phyloP scores from a whole-genome alignment of 2,329 filamentous ascomycete genomes.

The Epichloe gansuensis region DNA sequence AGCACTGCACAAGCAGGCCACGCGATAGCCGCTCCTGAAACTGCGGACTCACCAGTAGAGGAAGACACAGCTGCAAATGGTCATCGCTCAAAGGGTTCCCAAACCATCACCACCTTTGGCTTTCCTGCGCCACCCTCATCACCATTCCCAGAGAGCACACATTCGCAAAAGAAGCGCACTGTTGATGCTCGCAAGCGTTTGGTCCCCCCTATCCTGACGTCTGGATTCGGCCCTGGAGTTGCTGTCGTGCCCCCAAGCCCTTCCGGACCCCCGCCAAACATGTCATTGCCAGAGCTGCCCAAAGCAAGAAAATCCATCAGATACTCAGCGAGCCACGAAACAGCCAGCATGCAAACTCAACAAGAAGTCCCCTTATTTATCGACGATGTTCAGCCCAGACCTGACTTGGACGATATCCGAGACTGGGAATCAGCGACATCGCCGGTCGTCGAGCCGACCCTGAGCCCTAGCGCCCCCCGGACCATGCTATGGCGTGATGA shows the following conservation, averaged over 20 bases:
- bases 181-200: neutral
- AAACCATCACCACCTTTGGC: conserved; percentile 19
- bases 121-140: conserved; percentile 22
- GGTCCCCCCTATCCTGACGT: neutral
- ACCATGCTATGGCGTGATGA: conserved; percentile 1
- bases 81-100: conserved; percentile 17
- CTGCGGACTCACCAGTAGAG: neutral
- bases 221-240: neutral
- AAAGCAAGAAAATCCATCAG: neutral
- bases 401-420: conserved; percentile 27
- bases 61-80: neutral
- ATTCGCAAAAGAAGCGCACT: neutral
- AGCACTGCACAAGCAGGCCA: neutral
- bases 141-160: neutral
- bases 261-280: conserved; percentile 2
- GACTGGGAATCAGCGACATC: conserved; percentile 17
- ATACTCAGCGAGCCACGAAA: conserved; percentile 1
- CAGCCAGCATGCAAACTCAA: conserved; percentile 11
- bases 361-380: conserved; percentile 15
- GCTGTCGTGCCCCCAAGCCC: neutral
- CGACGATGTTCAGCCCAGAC: conserved; percentile 22
- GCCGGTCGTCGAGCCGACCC: neutral
- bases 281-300: conserved; percentile 4
- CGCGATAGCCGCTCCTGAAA: neutral
- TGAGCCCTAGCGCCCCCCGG: neutral